Percentiles rank a stretch among this genome's conserved stretches.
phyloP scores from a whole-genome alignment of 495 filamentous ascomycete species.

The Extremus antarcticus region DNA sequence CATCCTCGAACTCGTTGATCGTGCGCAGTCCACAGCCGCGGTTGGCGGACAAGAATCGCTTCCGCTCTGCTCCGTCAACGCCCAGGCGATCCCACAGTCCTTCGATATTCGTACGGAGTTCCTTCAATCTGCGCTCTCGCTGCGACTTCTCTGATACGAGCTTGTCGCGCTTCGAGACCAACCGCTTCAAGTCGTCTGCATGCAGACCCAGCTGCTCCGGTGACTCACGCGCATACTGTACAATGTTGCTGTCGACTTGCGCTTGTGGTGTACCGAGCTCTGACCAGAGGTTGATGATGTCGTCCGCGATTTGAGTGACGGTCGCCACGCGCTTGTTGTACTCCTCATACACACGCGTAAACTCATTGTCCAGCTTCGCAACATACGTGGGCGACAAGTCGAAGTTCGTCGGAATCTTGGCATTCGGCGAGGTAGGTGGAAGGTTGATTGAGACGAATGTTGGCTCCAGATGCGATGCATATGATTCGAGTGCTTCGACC shows the following conservation, averaged over 20 bases:
- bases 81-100: constrained; percentile 81
- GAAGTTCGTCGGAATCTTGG: constrained; percentile 66
- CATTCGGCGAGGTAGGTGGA: constrained; percentile 66
- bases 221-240: constrained; percentile 76
- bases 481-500: constrained; percentile 83
- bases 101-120: constrained; percentile 63
- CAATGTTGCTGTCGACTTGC: constrained; percentile 77
- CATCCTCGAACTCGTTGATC: constrained; percentile 91
- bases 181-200: constrained; percentile 63
- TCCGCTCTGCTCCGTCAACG: constrained; percentile 69
- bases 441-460: constrained; percentile 70
- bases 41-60: constrained; percentile 62
- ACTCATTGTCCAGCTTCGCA: constrained; percentile 75
- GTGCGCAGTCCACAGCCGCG: constrained; percentile 72
- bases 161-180: constrained; percentile 66
- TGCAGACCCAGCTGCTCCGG: constrained; percentile 91
- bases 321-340: constrained; percentile 68
- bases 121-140: constrained; percentile 71
- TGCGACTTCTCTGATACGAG: constrained; percentile 85
- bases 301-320: constrained; percentile 64
- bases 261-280: constrained; percentile 87
- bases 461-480: constrained; percentile 84
- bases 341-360: constrained; percentile 87
- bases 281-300: constrained; percentile 89
- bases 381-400: constrained; percentile 86